Percentiles rank a stretch among this genome's conserved stretches.
Evolutionary conservation across 2,329 filamentous ascomycete species (phyloP).

Genomic region (Sphaerulina populicola): DNA sequence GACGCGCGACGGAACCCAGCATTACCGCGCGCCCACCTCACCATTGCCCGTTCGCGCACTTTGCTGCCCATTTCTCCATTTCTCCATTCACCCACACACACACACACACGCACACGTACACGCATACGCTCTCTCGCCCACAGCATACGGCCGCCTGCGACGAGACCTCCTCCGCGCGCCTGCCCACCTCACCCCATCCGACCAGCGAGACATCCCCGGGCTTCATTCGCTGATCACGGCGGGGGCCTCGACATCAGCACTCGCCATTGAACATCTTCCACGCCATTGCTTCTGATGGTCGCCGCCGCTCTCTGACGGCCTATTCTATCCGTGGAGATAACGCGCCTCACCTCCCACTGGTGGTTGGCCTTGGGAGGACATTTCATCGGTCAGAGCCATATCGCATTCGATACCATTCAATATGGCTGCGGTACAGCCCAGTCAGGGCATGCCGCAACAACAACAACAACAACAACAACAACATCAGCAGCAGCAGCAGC

Average conservation of each 20-base stretch:
- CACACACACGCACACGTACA: no score
- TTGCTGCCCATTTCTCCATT: not conserved
- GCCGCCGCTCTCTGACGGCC: constrained; percentile 5
- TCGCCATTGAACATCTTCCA: constrained; percentile 1
- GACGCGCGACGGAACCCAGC: constrained; percentile 2
- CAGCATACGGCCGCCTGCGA: constrained; percentile 1
- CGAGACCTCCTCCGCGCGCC: constrained; percentile 8
- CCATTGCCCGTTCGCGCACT: not conserved
- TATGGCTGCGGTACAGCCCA: constrained; percentile 27
- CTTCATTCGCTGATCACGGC: constrained; percentile 1
- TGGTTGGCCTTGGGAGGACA: constrained; percentile 12
- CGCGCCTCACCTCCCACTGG: constrained; percentile 18
- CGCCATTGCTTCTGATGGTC: constrained; percentile 7
- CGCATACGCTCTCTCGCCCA: no score
- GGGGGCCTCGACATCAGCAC: constrained; percentile 3
- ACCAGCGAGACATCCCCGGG: constrained; percentile 7
- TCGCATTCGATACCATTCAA: constrained; percentile 10
- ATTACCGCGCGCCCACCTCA: constrained; percentile 2
- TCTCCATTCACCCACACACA: not conserved
- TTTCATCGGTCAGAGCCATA: constrained; percentile 6
- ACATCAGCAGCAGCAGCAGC: constrained; percentile 13
- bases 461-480: constrained; percentile 18
- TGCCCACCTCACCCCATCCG: constrained; percentile 2
- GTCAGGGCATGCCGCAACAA: constrained; percentile 24
- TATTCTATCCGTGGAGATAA: constrained; percentile 8